A percentile compares a stretch with the other conserved stretches of the same genome.
Conservation (phyloP, 2,329 filamentous ascomycete species). For the Annulohypoxylon truncatum region DNA sequence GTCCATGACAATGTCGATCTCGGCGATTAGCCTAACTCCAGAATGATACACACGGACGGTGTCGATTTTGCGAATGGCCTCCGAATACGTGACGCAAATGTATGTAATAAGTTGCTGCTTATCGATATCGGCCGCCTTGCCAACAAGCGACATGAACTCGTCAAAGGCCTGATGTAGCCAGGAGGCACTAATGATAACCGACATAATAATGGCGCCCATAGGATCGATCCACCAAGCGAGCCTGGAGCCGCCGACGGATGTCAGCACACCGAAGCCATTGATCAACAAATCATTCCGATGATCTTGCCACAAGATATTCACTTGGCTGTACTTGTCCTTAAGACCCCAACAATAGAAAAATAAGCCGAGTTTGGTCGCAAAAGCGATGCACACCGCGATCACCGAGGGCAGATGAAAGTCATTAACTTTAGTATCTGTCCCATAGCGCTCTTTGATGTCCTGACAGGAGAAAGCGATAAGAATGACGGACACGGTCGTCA, state of each 20-base stretch:
- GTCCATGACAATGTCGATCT: conserved; percentile 97
- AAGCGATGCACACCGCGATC: conserved; percentile 85
- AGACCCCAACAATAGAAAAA: conserved; percentile 95
- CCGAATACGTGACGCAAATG: conserved; percentile 91
- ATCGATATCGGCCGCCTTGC: conserved; percentile 85
- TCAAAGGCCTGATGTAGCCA: conserved; percentile 88
- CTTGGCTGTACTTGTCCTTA: conserved; percentile 90
- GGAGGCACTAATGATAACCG: conserved; percentile 78
- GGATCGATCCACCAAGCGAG: conserved; percentile 96
- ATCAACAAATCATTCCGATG: conserved; percentile 98
- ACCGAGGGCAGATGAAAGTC: conserved; percentile 84
- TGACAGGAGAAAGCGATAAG: conserved; percentile 88
- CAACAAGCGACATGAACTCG: conserved; percentile 92
- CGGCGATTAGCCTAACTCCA: conserved; percentile 88
- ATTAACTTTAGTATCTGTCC: conserved; percentile 62
- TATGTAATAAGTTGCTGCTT: conserved; percentile 96
- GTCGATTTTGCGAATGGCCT: conserved; percentile 85
- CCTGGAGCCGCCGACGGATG: conserved; percentile 90
- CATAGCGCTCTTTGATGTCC: conserved; percentile 68
- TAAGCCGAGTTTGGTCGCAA: conserved; percentile 82
- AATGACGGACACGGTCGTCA: conserved; percentile 91
- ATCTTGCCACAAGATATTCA: conserved; percentile 94
- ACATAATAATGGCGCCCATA: conserved; percentile 87
- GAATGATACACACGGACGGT: conserved; percentile 95
- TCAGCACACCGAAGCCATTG: conserved; percentile 92